Conservation (phyloP, 768 basidiomycete species). For the Pleurotus sapidus region DNA sequence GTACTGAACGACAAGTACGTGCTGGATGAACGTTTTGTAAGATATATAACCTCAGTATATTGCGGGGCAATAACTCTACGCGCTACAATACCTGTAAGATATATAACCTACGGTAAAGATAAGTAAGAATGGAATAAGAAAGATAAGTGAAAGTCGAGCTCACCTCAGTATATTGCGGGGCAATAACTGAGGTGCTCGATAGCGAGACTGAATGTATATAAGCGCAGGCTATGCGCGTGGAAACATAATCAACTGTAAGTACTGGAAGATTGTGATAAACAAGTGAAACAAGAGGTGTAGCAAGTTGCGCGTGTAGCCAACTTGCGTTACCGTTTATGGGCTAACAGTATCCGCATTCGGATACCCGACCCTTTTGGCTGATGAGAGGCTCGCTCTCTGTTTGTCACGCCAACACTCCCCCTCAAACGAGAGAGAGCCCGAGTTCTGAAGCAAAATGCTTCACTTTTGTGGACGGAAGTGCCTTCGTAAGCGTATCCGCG, state of each 20-base stretch:
- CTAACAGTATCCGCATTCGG: not conserved
- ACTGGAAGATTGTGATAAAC: not conserved
- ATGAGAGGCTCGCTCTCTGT: not conserved
- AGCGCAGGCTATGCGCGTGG: not conserved
- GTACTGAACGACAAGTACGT: no score
- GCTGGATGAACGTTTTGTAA: not conserved
- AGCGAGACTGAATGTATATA: no score
- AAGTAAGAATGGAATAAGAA: not conserved
- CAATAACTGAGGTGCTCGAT: not conserved
- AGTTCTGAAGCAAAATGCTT: constrained; percentile 8
- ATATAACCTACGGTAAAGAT: not conserved
- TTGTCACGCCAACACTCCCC: constrained; percentile 10
- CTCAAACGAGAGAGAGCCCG: constrained; percentile 3
- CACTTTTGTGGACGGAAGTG: constrained; percentile 9
- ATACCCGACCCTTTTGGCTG: not conserved
- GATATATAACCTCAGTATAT: not conserved
- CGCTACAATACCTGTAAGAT: not conserved
- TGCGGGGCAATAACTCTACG: not conserved
- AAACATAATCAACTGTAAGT: not conserved
- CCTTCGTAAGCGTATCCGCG: constrained; percentile 27
- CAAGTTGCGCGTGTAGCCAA: not conserved
- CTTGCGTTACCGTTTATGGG: not conserved
- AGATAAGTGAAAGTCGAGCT: no score
- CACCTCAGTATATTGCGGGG: not conserved
- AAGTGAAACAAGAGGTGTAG: not conserved